Conservation (phyloP, 1,284 basidiomycete species). For the Caloboletus firmus region DNA sequence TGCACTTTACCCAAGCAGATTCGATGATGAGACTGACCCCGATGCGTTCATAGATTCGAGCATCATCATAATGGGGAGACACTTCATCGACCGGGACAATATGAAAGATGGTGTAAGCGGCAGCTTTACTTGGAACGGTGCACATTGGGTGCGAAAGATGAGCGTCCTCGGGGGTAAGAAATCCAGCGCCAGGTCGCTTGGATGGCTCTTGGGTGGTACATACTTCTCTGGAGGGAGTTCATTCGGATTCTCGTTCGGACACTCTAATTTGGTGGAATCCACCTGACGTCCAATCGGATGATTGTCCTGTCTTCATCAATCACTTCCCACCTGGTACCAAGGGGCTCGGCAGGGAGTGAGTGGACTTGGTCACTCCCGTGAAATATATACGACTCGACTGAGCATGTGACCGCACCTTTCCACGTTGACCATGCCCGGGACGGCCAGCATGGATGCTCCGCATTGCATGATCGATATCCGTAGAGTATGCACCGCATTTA, state of each 20-base stretch:
- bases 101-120: slow-evolving; percentile 15
- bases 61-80: neutral
- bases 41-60: slow-evolving; percentile 11
- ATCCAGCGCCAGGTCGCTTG: slow-evolving; percentile 1
- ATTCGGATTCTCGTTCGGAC: neutral
- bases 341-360: slow-evolving; percentile 9
- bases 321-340: slow-evolving; percentile 7
- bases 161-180: slow-evolving; percentile 13
- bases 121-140: neutral
- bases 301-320: slow-evolving; percentile 7
- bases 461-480: neutral
- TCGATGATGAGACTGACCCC: slow-evolving; percentile 17
- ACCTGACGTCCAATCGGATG: slow-evolving; percentile 9
- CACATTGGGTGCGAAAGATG: slow-evolving; percentile 21
- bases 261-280: slow-evolving; percentile 8
- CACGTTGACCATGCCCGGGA: slow-evolving; percentile 29
- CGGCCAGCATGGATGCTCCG: slow-evolving; percentile 6
- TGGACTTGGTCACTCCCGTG: neutral
- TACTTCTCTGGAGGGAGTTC: slow-evolving; percentile 1
- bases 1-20: slow-evolving; percentile 11
- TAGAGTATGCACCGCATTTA: slow-evolving; percentile 6
- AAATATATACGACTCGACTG: slow-evolving; percentile 3
- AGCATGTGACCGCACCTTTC: slow-evolving; percentile 21
- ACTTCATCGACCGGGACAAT: slow-evolving; percentile 4
- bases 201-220: neutral